phyloP scores from a whole-genome alignment of 2,329 filamentous ascomycete species.

The Paracoccidioides lutzii region DNA sequence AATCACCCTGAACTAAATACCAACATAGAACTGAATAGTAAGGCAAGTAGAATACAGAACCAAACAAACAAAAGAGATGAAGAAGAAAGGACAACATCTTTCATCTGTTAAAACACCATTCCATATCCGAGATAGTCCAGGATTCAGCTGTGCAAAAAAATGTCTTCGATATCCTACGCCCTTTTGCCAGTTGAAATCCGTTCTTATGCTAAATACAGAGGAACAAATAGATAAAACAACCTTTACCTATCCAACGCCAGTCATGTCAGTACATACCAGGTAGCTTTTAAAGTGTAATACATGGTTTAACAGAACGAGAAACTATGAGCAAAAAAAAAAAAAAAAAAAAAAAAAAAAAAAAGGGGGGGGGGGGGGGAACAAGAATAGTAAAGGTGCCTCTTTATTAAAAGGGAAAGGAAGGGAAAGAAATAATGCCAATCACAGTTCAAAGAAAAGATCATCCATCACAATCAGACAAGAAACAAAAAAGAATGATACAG shows the following conservation, averaged over 20 bases:
- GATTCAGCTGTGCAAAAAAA: not conserved
- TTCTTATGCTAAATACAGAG: not conserved
- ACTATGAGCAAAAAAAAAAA: not conserved
- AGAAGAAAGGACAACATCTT: not conserved
- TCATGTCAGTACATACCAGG: slow-evolving; percentile 3
- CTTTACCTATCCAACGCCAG: slow-evolving; percentile 5
- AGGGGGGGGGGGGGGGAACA: not conserved
- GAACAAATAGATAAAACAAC: not conserved
- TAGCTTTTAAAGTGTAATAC: not conserved
- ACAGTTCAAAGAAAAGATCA: not conserved
- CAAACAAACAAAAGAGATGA: too few relatives aligned
- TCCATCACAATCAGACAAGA: not conserved
- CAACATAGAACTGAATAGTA: too few relatives aligned
- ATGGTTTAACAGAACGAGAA: not conserved
- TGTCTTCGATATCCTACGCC: not conserved
- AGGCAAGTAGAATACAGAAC: too few relatives aligned
- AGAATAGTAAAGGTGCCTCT: not conserved
- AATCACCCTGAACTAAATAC: too few relatives aligned
- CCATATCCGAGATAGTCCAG: not conserved
- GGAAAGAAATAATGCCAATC: not conserved
- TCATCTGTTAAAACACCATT: not conserved
- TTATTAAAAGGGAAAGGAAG: not conserved
- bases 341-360: not conserved
- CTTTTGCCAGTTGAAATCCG: not conserved
- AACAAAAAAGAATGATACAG: not conserved